Evolutionary conservation across 495 filamentous ascomycete genomes (phyloP).

Genomic region (Penicillium bialowiezense): DNA sequence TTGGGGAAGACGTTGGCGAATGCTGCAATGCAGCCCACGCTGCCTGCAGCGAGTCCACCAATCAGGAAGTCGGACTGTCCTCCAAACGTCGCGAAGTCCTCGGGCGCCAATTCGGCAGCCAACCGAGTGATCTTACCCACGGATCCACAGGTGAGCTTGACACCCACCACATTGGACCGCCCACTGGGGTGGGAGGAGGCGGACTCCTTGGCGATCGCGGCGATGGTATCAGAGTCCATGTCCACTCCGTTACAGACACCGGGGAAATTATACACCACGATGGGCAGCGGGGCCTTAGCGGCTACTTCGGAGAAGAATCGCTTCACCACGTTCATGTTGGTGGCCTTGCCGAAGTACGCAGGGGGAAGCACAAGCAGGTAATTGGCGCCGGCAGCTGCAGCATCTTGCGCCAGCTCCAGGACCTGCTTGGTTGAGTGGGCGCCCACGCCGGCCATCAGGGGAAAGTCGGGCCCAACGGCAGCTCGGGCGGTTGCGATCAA

Average conservation of each 20-base stretch:
- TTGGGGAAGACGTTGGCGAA: conserved; percentile 69
- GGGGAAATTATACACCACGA: conserved; percentile 70
- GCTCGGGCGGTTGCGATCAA: conserved; percentile 52
- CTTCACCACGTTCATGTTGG: conserved; percentile 53
- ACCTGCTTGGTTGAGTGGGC: conserved; percentile 63
- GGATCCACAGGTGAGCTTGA: conserved; percentile 68
- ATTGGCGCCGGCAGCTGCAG: conserved; percentile 53
- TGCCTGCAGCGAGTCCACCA: conserved; percentile 43
- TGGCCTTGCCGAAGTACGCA: conserved; percentile 61
- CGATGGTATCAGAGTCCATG: conserved; percentile 59
- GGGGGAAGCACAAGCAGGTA: conserved; percentile 60
- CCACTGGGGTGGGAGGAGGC: conserved; percentile 45
- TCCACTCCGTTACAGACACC: conserved; percentile 70
- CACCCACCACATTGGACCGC: conserved; percentile 55
- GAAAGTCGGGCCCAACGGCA: conserved; percentile 46
- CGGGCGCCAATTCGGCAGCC: conserved; percentile 49
- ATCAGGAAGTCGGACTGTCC: conserved; percentile 71
- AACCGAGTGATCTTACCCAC: conserved; percentile 65
- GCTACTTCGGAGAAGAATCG: conserved; percentile 60
- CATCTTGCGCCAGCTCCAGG: conserved; percentile 56
- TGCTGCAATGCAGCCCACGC: conserved; percentile 60
- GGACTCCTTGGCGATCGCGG: conserved; percentile 41
- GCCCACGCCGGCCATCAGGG: conserved; percentile 61
- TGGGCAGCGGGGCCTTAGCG: conserved; percentile 44
- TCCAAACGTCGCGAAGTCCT: conserved; percentile 62